phyloP scores from a whole-genome alignment of 78 protist genomes.

The Protostelium mycophagum region DNA sequence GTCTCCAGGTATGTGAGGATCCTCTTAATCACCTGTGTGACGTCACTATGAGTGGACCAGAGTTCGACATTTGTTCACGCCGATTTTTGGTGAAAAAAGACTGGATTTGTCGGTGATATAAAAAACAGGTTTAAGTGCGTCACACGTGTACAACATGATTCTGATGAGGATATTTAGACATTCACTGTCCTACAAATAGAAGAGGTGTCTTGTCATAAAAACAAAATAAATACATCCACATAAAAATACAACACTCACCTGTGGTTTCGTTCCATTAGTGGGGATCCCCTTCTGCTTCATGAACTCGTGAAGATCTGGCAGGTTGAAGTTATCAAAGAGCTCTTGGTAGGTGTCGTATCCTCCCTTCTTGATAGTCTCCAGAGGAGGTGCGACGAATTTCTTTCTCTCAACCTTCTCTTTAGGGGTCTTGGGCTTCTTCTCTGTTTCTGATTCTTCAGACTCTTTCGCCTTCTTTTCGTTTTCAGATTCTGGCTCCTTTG shows the following conservation, averaged over 20 bases:
- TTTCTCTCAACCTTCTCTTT: background rate
- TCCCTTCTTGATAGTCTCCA: background rate
- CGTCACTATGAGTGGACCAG: no score
- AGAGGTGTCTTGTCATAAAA: no score
- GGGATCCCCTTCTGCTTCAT: background rate
- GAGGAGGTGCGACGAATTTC: background rate
- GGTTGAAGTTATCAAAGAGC: background rate
- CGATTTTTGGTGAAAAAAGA: no score
- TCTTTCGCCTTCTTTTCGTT: background rate
- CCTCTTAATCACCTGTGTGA: background rate
- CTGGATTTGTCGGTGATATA: no score
- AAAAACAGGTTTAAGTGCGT: no score
- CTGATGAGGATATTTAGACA: no score
- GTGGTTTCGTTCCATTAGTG: no score
- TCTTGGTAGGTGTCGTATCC: background rate
- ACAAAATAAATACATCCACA: no score
- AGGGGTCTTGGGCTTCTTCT: background rate
- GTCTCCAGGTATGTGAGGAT: background rate
- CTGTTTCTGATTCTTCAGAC: background rate
- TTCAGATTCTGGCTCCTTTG: background rate
- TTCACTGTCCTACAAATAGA: no score
- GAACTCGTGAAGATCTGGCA: background rate
- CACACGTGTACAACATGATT: no score
- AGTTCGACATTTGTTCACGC: no score
- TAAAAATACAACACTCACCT: no score